Evolutionary conservation across 345 rosid genomes (phyloP).

Genomic region (Limnanthes douglasii): DNA sequence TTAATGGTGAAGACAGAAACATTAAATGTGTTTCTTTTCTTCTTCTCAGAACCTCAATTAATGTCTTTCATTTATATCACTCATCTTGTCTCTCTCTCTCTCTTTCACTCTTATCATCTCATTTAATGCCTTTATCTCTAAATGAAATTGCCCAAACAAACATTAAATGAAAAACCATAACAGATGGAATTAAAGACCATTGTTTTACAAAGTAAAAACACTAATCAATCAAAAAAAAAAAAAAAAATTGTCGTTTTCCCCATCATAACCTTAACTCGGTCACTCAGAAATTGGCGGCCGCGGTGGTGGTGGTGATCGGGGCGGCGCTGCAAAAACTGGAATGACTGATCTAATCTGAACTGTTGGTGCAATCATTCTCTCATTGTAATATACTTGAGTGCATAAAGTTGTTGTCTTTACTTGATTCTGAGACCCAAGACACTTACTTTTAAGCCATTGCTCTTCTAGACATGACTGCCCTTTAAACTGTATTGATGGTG

Average conservation of each 20-base stretch:
- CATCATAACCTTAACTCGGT: too few species aligned
- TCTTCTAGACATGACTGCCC: slow-evolving; percentile 20
- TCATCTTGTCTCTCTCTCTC: slow-evolving; percentile 9
- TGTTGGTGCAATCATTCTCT: slow-evolving; percentile 38
- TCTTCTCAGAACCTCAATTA: slow-evolving; percentile 18
- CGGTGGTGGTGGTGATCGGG: slow-evolving; percentile 12
- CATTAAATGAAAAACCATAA: too few species aligned
- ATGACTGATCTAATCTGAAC: slow-evolving; percentile 67
- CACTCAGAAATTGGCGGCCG: slow-evolving; percentile 1
- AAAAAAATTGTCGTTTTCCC: too few species aligned
- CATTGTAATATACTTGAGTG: slow-evolving; percentile 9
- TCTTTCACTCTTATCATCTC: slow-evolving; percentile 12
- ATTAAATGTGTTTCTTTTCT: slow-evolving; percentile 34
- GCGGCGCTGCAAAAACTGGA: slow-evolving; percentile 67
- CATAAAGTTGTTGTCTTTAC: too few species aligned
- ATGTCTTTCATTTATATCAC: slow-evolving; percentile 22
- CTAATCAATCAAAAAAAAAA: too few species aligned
- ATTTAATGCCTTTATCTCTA: too few species aligned
- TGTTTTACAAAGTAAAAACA: too few species aligned
- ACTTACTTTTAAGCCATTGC: slow-evolving; percentile 12
- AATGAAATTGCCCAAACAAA: too few species aligned
- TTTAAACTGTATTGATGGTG: slow-evolving; percentile 11
- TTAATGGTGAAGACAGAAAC: slow-evolving; percentile 44
- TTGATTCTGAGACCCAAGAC: slow-evolving; percentile 12
- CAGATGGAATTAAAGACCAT: slow-evolving; percentile 8